Evolutionary conservation across 106 monocot genomes (phyloP), one percentile per base, ranked within the genome.

Genomic region (Dendrobium catenatum): DNA sequence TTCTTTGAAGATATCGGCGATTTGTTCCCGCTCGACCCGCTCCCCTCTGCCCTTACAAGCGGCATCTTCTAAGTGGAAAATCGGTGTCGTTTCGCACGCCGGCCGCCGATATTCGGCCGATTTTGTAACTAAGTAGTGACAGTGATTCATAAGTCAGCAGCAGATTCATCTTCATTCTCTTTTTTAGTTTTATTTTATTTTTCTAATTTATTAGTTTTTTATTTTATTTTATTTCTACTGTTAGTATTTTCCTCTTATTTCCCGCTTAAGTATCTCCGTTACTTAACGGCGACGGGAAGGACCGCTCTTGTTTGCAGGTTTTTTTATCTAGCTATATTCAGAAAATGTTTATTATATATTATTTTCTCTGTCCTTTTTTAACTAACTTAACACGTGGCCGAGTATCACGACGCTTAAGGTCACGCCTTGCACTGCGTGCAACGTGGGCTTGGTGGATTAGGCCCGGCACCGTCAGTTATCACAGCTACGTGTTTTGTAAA

Each of bases 1-100:
- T 82, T 44, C 24, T 91, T 86, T 75, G 58, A 70, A 2, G 84
- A 86, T 13, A 90, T 90, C 80, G 78, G 56, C 68, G 91, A 91
- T 80, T 80, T 91, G 31, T 88, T 91, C 80, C 68, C 86, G 76
- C 40, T 83, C 77, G 88, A 31, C 80, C 79, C 58, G 1, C 41
- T 29, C 5, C 70, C 70, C 37, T 33, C 70, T 1, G 70, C 70
- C 17, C 16, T 37, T 33, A 37, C 37, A 11, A 70, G 13, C 15
- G 5, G 16, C 16, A 37, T 33, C 24, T 33, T 70, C 70, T 70
- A 70, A 70, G 15, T 9, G 10, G 10, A 31, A 11, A 6, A 29
- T 19, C 64, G n/a, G 22, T 22, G 15, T 13, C 27, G 16, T 37
- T 37, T 33, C 26, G 64, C 64, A 5, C 24, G 64, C 64, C 64